These are phyloP conservation scores for Perilla frutescens DNA, from an alignment of 257 asterid genomes.

Conservation along the genomic window DNA sequence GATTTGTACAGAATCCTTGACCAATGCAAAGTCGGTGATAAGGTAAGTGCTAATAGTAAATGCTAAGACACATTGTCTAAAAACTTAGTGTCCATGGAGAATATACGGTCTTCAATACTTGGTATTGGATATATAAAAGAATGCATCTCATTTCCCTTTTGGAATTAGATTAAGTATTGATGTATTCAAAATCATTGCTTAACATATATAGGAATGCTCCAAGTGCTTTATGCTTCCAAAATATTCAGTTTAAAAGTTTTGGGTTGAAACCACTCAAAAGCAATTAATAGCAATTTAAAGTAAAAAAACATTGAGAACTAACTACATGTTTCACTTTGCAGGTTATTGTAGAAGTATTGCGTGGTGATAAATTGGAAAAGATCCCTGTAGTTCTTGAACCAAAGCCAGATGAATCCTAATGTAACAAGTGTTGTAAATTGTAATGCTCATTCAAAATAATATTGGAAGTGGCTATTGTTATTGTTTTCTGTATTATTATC, in stretches of 20 bases:
- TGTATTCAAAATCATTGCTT: neutral
- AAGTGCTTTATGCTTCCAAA: neutral
- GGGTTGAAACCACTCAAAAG: neutral
- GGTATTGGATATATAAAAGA: neutral
- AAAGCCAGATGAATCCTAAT: constrained; percentile 81
- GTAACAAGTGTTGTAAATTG: constrained; percentile 32
- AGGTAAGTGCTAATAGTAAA: constrained; percentile 49
- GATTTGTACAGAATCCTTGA: constrained; percentile 96
- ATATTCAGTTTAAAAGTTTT: too few species aligned
- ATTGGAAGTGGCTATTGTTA: constrained; percentile 27
- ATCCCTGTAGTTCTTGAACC: constrained; percentile 91
- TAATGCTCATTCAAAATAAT: constrained; percentile 16
- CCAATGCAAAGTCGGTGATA: constrained; percentile 93
- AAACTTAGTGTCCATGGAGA: neutral
- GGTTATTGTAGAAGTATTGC: constrained; percentile 91
- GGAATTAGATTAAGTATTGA: neutral
- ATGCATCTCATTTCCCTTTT: constrained; percentile 2
- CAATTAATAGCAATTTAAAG: neutral
- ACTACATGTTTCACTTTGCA: constrained; percentile 38
- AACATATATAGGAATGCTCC: too few species aligned
- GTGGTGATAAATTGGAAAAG: constrained; percentile 90
- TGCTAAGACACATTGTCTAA: constrained; percentile 13
- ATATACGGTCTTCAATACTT: neutral
- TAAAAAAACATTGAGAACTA: neutral
- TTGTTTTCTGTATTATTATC: constrained; percentile 27